These are phyloP conservation scores for Deinandra increscens DNA, from an alignment of 129 eudicot genomes.

Conservation along the genomic window DNA sequence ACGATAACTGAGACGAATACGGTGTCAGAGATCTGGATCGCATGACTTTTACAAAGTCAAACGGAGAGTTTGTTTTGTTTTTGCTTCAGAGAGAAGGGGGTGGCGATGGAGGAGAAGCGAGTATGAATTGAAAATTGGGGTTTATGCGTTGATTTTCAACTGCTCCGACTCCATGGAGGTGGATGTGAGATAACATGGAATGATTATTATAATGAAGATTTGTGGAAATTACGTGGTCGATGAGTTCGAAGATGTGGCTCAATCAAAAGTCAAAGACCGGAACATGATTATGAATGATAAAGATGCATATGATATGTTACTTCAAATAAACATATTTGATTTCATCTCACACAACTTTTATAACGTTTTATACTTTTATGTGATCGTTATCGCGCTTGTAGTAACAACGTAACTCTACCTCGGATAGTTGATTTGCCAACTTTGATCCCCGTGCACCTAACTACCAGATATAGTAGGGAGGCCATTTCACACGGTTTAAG, in stretches of 20 bases:
- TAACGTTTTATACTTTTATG: too few species aligned
- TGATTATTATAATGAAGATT: conserved; percentile 26
- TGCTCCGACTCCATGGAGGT: conserved; percentile 20
- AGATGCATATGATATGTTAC: too few species aligned
- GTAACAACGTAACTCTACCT: too few species aligned
- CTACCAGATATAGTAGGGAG: too few species aligned
- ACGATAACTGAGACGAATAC: conserved; percentile 21
- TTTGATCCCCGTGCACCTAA: too few species aligned
- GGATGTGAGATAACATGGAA: conserved; percentile 25
- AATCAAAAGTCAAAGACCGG: conserved; percentile 18
- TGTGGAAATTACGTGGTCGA: conserved; percentile 15
- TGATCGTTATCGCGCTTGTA: too few species aligned
- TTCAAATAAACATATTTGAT: too few species aligned
- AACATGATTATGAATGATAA: not conserved
- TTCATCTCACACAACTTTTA: too few species aligned
- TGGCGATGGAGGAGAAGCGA: too few species aligned
- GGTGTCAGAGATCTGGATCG: conserved; percentile 53
- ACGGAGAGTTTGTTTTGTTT: not conserved
- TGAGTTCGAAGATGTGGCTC: conserved; percentile 12
- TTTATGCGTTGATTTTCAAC: conserved; percentile 6
- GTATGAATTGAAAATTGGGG: conserved; percentile 30
- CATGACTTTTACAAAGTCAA: conserved; percentile 30
- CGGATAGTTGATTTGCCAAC: too few species aligned
- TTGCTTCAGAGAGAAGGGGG: not conserved
- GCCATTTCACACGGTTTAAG: too few species aligned